A percentile compares a stretch with the other conserved stretches of the same genome.
Conservation (phyloP, 225 moss, liverwort and hornwort species). For the Pseudisothecium myosuroides region DNA sequence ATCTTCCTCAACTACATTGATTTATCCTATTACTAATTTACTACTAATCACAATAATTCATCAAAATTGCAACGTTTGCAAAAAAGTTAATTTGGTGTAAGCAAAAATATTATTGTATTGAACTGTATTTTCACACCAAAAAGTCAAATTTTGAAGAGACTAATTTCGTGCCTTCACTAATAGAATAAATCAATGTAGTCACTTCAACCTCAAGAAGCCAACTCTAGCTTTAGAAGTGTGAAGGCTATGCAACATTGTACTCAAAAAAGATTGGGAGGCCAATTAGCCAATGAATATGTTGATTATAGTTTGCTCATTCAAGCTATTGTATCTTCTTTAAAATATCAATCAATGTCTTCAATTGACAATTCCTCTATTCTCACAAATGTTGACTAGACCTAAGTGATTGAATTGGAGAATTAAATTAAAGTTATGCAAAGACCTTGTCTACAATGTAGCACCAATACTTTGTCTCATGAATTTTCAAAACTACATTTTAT, state of each 20-base stretch:
- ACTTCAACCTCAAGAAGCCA: background rate
- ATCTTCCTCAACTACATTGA: rapidly evolving
- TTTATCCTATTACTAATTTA: background rate
- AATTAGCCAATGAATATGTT: background rate
- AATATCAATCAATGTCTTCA: rapidly evolving
- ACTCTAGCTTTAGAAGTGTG: rapidly evolving
- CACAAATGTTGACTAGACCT: background rate
- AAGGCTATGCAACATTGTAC: rapidly evolving
- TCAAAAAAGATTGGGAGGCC: rapidly evolving
- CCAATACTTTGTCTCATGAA: rapidly evolving
- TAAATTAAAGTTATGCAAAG: background rate
- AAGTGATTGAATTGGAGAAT: background rate
- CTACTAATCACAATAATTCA: rapidly evolving
- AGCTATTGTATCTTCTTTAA: background rate
- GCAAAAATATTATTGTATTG: background rate
- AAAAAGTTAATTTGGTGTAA: background rate
- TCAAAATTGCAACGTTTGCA: no score
- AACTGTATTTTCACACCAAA: no score
- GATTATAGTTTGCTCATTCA: no score
- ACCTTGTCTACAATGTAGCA: background rate
- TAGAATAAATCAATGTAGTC: background rate
- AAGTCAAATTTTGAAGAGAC: no score
- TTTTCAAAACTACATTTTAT: background rate
- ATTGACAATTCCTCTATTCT: background rate
- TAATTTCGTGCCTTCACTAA: background rate